A percentile compares a stretch with the other conserved stretches of the same genome.
Conservation (phyloP, 2,329 filamentous ascomycete genomes). For the Helotiales sp. region DNA sequence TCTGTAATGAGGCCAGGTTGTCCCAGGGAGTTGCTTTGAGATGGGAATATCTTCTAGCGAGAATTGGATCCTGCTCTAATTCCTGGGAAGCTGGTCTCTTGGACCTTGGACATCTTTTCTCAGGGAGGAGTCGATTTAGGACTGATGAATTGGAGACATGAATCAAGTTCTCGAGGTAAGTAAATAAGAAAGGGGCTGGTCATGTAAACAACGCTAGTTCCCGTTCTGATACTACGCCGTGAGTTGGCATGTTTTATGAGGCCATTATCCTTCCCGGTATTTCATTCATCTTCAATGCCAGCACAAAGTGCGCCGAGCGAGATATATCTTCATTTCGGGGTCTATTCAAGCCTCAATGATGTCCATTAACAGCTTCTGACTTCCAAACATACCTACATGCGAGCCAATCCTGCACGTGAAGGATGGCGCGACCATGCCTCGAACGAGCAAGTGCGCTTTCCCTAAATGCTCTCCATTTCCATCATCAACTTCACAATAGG, state of each 20-base stretch:
- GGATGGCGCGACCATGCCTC: background rate
- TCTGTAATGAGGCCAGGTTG: background rate
- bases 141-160: too few relatives aligned
- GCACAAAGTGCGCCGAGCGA: too few relatives aligned
- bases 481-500: background rate
- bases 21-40: background rate
- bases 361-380: background rate
- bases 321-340: background rate
- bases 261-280: background rate
- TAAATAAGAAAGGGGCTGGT: background rate
- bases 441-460: background rate
- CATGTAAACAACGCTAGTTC: background rate
- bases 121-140: too few relatives aligned
- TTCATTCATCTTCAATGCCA: too few relatives aligned
- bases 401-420: background rate
- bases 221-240: background rate
- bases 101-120: background rate
- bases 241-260: background rate
- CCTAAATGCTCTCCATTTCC: background rate
- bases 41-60: constrained; percentile 1
- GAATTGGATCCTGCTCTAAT: background rate
- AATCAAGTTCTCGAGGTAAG: too few relatives aligned
- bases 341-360: background rate
- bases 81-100: constrained; percentile 12
- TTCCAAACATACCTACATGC: background rate